phyloP scores from a whole-genome alignment of 192 early-diverging fungal genomes.

The Phycomyces nitens region DNA sequence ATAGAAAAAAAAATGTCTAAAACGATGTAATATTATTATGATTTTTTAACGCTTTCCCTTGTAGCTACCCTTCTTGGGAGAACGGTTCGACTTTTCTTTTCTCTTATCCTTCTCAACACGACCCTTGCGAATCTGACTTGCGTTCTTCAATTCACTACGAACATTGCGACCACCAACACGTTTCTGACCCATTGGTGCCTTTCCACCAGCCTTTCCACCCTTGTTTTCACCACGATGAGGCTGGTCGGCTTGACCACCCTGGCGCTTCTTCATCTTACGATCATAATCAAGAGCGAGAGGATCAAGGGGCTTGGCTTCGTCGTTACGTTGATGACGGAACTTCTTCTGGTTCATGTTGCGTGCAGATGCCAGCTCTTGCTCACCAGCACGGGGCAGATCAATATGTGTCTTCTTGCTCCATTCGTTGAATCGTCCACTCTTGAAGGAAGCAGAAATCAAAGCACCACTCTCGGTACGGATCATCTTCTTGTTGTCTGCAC shows the following conservation, averaged over 20 bases:
- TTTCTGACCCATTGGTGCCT: slow-evolving; percentile 39
- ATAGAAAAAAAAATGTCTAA: background rate
- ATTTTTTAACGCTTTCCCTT: slow-evolving; percentile 4
- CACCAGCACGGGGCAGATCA: slow-evolving; percentile 77
- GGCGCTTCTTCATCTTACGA: slow-evolving; percentile 58
- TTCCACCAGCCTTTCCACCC: slow-evolving; percentile 19
- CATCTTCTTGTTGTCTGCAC: slow-evolving; percentile 93
- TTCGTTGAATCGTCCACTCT: slow-evolving; percentile 79
- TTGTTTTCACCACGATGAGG: slow-evolving; percentile 23
- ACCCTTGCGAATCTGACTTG: slow-evolving; percentile 77
- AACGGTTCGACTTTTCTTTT: slow-evolving; percentile 70
- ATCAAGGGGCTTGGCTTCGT: slow-evolving; percentile 69
- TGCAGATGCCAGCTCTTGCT: slow-evolving; percentile 67
- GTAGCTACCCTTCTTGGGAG: slow-evolving; percentile 28
- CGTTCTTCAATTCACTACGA: slow-evolving; percentile 76
- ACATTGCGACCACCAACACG: slow-evolving; percentile 37
- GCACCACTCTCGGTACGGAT: slow-evolving; percentile 90
- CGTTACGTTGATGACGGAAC: slow-evolving; percentile 78
- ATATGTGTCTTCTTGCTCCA: slow-evolving; percentile 92
- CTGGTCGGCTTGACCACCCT: slow-evolving; percentile 45
- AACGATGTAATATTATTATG: background rate
- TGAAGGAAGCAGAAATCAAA: slow-evolving; percentile 85
- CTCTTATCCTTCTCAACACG: slow-evolving; percentile 69
- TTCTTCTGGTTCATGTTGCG: slow-evolving; percentile 46
- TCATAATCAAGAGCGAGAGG: slow-evolving; percentile 62